A percentile compares a stretch with the other conserved stretches of the same genome.
These are phyloP conservation scores for Lactarius indigo DNA, from an alignment of 768 basidiomycete genomes.

Conservation along the genomic window DNA sequence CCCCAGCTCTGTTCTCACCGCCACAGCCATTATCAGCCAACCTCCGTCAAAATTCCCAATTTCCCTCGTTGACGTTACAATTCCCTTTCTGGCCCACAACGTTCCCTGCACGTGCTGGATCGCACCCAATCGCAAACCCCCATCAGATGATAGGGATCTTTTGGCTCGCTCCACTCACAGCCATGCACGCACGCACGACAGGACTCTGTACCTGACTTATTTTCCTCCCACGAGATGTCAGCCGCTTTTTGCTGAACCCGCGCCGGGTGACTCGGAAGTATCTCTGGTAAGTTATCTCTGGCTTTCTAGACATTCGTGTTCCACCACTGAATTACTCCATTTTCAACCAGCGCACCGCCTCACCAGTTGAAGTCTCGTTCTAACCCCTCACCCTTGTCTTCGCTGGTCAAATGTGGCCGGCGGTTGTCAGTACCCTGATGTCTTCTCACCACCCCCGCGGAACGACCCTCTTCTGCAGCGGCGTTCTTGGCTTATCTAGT, in stretches of 20 bases:
- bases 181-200: not conserved
- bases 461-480: not conserved
- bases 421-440: not conserved
- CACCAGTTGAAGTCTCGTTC: not conserved
- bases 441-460: not conserved
- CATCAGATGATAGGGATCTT: slow-evolving; percentile 6
- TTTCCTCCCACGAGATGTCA: not conserved
- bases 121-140: not conserved
- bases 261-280: not conserved
- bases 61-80: not conserved
- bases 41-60: not conserved
- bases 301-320: not conserved
- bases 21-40: not conserved
- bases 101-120: not conserved
- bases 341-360: not conserved
- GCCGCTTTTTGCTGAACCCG: not conserved
- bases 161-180: not conserved
- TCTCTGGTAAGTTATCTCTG: slow-evolving; percentile 7
- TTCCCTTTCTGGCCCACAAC: not conserved
- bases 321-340: not conserved
- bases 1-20: not conserved
- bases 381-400: slow-evolving; percentile 10
- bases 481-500: not conserved
- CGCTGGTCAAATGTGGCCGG: not conserved
- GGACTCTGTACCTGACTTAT: not conserved